Percentiles rank a stretch among this genome's conserved stretches.
Conservation (phyloP, 108 stramenopile genomes). For the Nitzschia palea region DNA sequence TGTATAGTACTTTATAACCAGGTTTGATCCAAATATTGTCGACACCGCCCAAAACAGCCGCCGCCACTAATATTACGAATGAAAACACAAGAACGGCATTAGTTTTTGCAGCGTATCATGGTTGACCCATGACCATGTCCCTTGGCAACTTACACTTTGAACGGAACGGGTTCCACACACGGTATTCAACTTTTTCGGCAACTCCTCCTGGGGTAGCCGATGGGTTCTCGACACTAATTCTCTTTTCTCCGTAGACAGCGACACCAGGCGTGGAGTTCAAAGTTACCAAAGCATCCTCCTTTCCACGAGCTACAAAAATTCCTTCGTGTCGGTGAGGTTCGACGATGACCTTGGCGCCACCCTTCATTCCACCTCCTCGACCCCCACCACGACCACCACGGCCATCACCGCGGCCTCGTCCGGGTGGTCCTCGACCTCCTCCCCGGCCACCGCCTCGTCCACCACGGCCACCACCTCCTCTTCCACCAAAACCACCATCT, state of each 20-base stretch:
- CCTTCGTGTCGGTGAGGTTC: slow-evolving; percentile 98
- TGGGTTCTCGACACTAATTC: slow-evolving; percentile 92
- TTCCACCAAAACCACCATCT: slow-evolving; percentile 45
- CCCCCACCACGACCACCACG: slow-evolving; percentile 66
- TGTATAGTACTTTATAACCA: slow-evolving; percentile 97
- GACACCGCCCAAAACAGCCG: slow-evolving; percentile 98
- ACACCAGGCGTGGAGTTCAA: slow-evolving; percentile 97
- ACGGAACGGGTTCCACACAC: slow-evolving; percentile 99
- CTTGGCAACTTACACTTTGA: slow-evolving; percentile 86
- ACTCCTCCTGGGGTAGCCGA: slow-evolving; percentile 70
- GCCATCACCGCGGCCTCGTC: slow-evolving; percentile 54
- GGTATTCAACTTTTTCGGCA: slow-evolving; percentile 96
- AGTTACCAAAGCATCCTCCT: slow-evolving; percentile 99
- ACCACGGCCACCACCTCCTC: slow-evolving; percentile 52
- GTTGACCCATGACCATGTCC: too few species aligned
- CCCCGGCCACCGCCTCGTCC: neutral
- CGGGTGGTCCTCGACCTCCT: slow-evolving; percentile 42
- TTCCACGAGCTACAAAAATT: slow-evolving; percentile 97
- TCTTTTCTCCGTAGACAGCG: slow-evolving; percentile 99
- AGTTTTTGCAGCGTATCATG: too few species aligned
- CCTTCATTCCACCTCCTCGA: slow-evolving; percentile 82
- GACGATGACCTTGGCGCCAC: slow-evolving; percentile 95
- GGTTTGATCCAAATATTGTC: slow-evolving; percentile 98
- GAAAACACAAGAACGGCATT: neutral
- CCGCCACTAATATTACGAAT: slow-evolving; percentile 66